Evolutionary conservation across 371 early-diverging fungal species (phyloP).

Genomic region (Circinella umbellata): DNA sequence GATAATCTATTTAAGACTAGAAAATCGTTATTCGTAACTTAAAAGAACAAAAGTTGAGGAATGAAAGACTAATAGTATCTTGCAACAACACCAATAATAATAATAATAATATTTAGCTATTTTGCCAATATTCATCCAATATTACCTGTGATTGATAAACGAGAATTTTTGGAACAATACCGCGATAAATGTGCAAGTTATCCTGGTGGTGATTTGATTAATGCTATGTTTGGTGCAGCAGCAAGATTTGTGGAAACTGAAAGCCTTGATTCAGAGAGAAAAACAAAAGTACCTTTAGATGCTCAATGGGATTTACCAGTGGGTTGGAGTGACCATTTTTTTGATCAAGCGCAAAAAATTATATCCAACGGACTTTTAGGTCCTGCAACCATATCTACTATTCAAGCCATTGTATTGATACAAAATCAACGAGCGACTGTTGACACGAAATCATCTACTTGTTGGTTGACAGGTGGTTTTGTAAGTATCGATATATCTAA

Average conservation of each 20-base stretch:
- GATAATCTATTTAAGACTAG: neutral
- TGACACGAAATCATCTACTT: constrained; percentile 52
- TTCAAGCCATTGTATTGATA: constrained; percentile 48
- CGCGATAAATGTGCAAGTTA: constrained; percentile 43
- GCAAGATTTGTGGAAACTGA: constrained; percentile 52
- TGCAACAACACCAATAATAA: neutral
- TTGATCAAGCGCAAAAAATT: constrained; percentile 42
- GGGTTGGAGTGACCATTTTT: constrained; percentile 53
- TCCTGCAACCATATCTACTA: constrained; percentile 41
- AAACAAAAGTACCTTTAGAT: constrained; percentile 26
- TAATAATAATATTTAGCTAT: constrained; percentile 26
- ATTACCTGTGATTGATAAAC: constrained; percentile 53
- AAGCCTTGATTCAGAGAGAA: constrained; percentile 21
- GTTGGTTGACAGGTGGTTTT: constrained; percentile 46
- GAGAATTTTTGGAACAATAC: constrained; percentile 44
- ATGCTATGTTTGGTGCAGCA: constrained; percentile 57
- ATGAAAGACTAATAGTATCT: neutral
- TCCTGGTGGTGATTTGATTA: constrained; percentile 42
- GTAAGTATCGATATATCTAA: constrained; percentile 29
- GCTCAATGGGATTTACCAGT: constrained; percentile 45
- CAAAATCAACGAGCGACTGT: constrained; percentile 48
- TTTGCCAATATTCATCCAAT: constrained; percentile 54
- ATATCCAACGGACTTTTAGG: constrained; percentile 28
- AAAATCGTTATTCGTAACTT: too few species aligned
- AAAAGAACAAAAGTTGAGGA: too few species aligned